Base-by-base conservation (phyloP, 768 basidiomycete species). In the Suillus plorans region DNA sequence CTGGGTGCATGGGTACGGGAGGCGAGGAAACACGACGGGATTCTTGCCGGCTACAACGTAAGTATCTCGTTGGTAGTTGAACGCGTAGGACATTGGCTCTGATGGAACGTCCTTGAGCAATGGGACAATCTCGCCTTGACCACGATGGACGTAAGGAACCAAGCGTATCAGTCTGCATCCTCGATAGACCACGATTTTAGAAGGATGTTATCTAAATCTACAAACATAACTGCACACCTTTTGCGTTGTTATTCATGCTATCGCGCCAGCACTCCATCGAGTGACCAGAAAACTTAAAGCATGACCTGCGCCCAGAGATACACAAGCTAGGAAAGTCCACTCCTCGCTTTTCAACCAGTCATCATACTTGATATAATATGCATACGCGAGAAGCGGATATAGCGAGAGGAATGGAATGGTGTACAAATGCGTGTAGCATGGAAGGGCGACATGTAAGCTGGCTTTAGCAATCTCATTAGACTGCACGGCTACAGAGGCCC, bases 281-380 rank as follows among this genome's bases (percentile, higher is more conserved):
- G 97, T 99, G 14, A 91, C 81, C 53, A 99, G 81, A 77, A 95
- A 99, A 72, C 92, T 95, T 63, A 99, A 84, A 4, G 95, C 94
- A 75, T 99, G 97, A 2, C 91, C 87, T 7, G 86, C 90, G 25
- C 92, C 92, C 9, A 99, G 85, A 4, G 87, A 78, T 16, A 96
- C 89, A 68, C 91, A 95, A 44, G 91, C 92, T 25, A 99, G 85
- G 74, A 99, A 99, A 0, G 97, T 97, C 96, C 96, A 99, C 75
- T 99, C 97, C 78, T 97, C 95, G 64, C 92, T 93, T 72, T 89
- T 85, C 63, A 98, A 80, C 91, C 93, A 97, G 66, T 89, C 80
- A 71, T 97, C 93, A 76, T 98, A 97, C 76, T 85, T 89, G 77
- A 95, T 76, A 71, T 90, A 93, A 81, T 98, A 99, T 22, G 95